A percentile compares a stretch with the other conserved stretches of the same genome.
Evolutionary conservation across 1,284 basidiomycete species (phyloP).

Genomic region (Fomes fomentarius): DNA sequence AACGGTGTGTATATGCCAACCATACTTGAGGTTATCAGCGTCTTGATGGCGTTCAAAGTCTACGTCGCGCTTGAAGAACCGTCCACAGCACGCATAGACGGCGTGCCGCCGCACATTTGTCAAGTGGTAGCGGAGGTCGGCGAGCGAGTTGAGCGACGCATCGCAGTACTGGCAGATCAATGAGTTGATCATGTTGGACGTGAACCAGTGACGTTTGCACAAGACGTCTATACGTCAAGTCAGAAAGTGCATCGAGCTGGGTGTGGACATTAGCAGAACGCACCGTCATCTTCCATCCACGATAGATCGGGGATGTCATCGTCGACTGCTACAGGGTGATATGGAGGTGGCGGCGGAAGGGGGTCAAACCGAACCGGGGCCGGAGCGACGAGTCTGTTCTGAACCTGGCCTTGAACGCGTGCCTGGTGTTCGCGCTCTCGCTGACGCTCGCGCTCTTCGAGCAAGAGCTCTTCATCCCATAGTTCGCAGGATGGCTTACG

Average conservation of each 20-base stretch:
- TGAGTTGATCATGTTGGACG: constrained; percentile 37
- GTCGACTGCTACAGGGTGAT: neutral
- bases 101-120: constrained; percentile 35
- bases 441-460: constrained; percentile 39
- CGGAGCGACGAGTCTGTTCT: too few species aligned
- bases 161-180: constrained; percentile 43
- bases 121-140: constrained; percentile 42
- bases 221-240: constrained; percentile 29
- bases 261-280: constrained; percentile 14
- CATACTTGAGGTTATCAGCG: neutral
- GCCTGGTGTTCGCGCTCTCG: constrained; percentile 21
- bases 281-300: constrained; percentile 41
- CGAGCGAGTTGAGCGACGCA: constrained; percentile 36
- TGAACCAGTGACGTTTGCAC: constrained; percentile 39
- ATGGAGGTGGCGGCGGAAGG: constrained; percentile 14
- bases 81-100: constrained; percentile 44
- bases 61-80: constrained; percentile 40
- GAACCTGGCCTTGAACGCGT: constrained; percentile 2
- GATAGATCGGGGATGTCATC: constrained; percentile 21
- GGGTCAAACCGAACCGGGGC: constrained; percentile 6
- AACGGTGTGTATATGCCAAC: constrained; percentile 4
- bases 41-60: constrained; percentile 39
- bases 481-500: constrained; percentile 40
- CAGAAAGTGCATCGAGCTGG: too few species aligned
- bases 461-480: constrained; percentile 45